Evolutionary conservation across 768 basidiomycete species (phyloP), one percentile per base, ranked within the genome.

Genomic region (Crepidotus variabilis): DNA sequence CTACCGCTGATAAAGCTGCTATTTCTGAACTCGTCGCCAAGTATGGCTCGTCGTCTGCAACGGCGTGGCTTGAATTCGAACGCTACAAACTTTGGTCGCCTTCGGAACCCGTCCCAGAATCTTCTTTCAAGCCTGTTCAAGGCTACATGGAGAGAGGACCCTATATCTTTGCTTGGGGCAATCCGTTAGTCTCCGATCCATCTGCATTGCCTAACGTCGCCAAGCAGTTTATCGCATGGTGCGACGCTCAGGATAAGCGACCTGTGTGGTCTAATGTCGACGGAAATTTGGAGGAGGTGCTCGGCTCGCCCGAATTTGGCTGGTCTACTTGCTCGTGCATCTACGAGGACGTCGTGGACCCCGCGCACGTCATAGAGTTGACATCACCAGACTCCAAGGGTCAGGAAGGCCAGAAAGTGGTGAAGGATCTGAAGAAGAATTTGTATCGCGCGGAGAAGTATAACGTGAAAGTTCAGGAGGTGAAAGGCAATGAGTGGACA

Each of bases 61-160:
- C 86, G 0, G 81, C 86, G 8, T 90, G 86, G 86, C 75, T 87
- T 8, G 87, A 91, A 64, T 72, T 78, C 61, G 78, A 79, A 66
- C 67, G 83, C 65, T 78, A 76, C 66, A 65, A 68, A 50, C 67
- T 84, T 63, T 69, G 85, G 85, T 65, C 79, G 11, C 65, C 72
- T 23, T 56, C 68, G 2, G 60, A 66, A 13, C 61, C 66, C 7
- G 67, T 75, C 18, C 71, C 72, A 0, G 67, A 71, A 53, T 78
- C 76, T 2, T 68, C 72, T 1, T 81, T 79, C 55, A 61, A 63
- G 0, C 78, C 82, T 1, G 79, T 86, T 0, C 78, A 86, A 47
- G 86, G 84, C 3, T 87, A 84, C 70, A 80, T 86, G 65, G 73
- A 75, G 16, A 65, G 72, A 55, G 75, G 78, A 51, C 69, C 72